A percentile compares a stretch with the other conserved stretches of the same genome.
Evolutionary conservation across 2,329 filamentous ascomycete genomes (phyloP).

Genomic region (Daldinia sp.): DNA sequence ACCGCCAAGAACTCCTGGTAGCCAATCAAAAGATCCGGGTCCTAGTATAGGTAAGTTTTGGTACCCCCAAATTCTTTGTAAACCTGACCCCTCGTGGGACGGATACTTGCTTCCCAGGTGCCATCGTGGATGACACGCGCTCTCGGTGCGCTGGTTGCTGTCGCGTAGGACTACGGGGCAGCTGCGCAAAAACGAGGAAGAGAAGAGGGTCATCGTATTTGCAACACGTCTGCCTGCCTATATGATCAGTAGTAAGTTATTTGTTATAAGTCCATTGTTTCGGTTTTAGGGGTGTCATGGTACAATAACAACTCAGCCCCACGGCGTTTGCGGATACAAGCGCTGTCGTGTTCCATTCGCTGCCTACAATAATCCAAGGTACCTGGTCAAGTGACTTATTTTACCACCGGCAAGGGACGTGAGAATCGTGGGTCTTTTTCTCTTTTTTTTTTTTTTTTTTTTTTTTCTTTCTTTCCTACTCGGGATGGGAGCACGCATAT

Average conservation of each 20-base stretch:
- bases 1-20: conserved; percentile 13
- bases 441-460: too few relatives aligned
- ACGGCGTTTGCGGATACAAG: not conserved
- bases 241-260: not conserved
- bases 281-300: not conserved
- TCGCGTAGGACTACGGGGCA: not conserved
- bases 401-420: not conserved
- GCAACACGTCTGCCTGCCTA: not conserved
- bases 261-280: too few relatives aligned
- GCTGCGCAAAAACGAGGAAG: not conserved
- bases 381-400: not conserved
- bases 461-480: too few relatives aligned
- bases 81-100: not conserved
- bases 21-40: conserved; percentile 12
- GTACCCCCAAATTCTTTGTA: not conserved
- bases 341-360: not conserved
- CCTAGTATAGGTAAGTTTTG: not conserved
- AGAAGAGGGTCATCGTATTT: not conserved
- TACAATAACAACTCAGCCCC: not conserved
- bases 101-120: conserved; percentile 14
- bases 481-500: too few relatives aligned
- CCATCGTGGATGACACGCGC: conserved; percentile 31
- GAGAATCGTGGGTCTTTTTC: not conserved
- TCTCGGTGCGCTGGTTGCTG: not conserved
- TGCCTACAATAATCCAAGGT: not conserved